Percentiles rank a stretch among this genome's conserved stretches.
These are phyloP conservation scores for Pestalotiopsis sp. DNA, from an alignment of 2,329 filamentous ascomycete species.

Conservation along the genomic window DNA sequence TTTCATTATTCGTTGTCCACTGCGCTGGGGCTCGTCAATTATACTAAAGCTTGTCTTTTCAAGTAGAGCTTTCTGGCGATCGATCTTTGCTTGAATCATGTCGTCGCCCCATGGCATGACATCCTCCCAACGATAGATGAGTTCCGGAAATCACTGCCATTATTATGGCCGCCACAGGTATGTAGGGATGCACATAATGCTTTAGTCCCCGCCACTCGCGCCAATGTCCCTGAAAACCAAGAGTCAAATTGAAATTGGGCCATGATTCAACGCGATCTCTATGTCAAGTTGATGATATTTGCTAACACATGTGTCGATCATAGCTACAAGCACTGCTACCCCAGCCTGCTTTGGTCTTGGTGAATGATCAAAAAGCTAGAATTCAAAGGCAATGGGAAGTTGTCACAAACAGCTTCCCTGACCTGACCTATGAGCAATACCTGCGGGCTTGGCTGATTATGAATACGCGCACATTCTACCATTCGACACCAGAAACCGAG, in stretches of 20 bases:
- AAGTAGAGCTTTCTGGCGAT: conserved; percentile 12
- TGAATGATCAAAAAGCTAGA: conserved; percentile 27
- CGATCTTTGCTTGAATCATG: conserved; percentile 8
- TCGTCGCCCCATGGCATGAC: neutral
- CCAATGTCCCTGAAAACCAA: neutral
- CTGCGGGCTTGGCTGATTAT: conserved; percentile 63
- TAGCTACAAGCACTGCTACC: conserved; percentile 11
- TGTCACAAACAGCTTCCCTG: conserved; percentile 5
- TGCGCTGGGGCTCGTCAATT: neutral
- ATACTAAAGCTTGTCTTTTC: neutral
- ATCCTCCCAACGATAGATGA: neutral
- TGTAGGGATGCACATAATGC: neutral
- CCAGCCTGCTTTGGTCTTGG: neutral
- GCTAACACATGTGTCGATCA: neutral
- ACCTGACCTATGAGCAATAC: conserved; percentile 32
- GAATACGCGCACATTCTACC: conserved; percentile 64
- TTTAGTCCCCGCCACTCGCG: neutral
- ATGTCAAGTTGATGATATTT: neutral
- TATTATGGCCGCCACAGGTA: conserved; percentile 6
- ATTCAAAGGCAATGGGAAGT: conserved; percentile 4
- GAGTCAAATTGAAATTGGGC: too few relatives aligned
- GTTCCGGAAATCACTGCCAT: conserved; percentile 13
- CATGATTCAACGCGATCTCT: too few relatives aligned
- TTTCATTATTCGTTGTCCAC: neutral
- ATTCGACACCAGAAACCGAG: conserved; percentile 44